These are phyloP conservation scores for Pleurotus ostreatus DNA, from an alignment of 768 basidiomycete species.

Conservation along the genomic window DNA sequence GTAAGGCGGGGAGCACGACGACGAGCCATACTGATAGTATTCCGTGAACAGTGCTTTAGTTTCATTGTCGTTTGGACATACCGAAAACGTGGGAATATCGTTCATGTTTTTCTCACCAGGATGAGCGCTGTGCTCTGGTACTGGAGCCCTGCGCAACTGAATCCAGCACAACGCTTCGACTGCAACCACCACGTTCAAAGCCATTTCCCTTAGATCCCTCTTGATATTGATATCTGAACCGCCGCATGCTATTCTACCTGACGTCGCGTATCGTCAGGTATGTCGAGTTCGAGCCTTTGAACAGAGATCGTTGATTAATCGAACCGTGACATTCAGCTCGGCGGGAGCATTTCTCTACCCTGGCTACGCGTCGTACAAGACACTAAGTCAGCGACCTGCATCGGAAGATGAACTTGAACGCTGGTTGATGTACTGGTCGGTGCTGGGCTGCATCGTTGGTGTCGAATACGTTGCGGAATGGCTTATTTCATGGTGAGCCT, in stretches of 20 bases:
- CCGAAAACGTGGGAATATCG: too few species aligned
- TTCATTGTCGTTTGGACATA: too few species aligned
- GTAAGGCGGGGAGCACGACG: slow-evolving; percentile 9
- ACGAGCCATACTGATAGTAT: slow-evolving; percentile 11
- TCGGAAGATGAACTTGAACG: slow-evolving; percentile 82
- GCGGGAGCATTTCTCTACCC: slow-evolving; percentile 83
- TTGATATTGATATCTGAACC: neutral
- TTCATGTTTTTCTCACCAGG: slow-evolving; percentile 2
- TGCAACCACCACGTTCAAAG: neutral
- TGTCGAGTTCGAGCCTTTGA: slow-evolving; percentile 9
- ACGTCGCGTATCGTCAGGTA: slow-evolving; percentile 47
- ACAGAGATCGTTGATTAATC: neutral
- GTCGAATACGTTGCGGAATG: slow-evolving; percentile 85
- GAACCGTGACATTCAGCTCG: slow-evolving; percentile 39
- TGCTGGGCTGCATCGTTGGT: slow-evolving; percentile 75
- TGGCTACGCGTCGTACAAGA: slow-evolving; percentile 95
- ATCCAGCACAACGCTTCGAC: neutral
- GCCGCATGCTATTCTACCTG: slow-evolving; percentile 43
- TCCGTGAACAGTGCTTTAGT: neutral
- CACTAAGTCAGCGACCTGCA: slow-evolving; percentile 81
- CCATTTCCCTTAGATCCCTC: slow-evolving; percentile 2
- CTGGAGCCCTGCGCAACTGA: too few species aligned
- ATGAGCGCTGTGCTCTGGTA: neutral
- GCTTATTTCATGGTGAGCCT: slow-evolving; percentile 77
- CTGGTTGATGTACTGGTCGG: slow-evolving; percentile 99